These are phyloP conservation scores for Mucor mucedo DNA, from an alignment of 371 early-diverging fungal genomes.

Conservation along the genomic window DNA sequence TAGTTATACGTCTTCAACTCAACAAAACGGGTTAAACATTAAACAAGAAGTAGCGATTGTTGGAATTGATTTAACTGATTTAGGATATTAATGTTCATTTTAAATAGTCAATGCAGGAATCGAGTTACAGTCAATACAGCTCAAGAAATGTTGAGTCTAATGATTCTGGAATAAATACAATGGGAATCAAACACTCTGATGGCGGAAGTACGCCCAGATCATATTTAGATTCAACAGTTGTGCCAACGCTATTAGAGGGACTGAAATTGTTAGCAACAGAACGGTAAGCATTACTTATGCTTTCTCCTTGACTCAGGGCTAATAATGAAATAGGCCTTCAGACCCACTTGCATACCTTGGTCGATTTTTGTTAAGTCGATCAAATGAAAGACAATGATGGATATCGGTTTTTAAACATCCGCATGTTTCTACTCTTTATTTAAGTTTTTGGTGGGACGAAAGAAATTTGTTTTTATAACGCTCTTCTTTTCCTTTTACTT, in stretches of 20 bases:
- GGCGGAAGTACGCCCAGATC: conserved; percentile 51
- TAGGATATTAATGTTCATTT: neutral
- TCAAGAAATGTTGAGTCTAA: neutral
- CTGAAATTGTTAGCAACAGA: conserved; percentile 63
- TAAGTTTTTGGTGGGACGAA: neutral
- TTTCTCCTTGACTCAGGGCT: neutral
- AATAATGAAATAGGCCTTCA: conserved; percentile 34
- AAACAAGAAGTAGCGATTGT: conserved; percentile 16
- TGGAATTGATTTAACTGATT: neutral
- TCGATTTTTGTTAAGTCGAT: conserved; percentile 42
- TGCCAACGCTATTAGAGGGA: conserved; percentile 68
- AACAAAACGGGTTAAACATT: neutral
- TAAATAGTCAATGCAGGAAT: neutral
- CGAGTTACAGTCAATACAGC: conserved; percentile 2
- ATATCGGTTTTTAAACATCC: neutral
- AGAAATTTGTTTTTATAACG: conserved; percentile 1
- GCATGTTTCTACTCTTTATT: neutral
- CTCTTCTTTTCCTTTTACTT: conserved; percentile 2
- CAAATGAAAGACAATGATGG: conserved; percentile 18
- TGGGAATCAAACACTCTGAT: conserved; percentile 4
- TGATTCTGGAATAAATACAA: neutral
- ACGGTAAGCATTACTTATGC: conserved; percentile 43
- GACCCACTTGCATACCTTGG: conserved; percentile 55
- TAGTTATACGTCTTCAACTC: neutral
- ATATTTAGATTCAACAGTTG: conserved; percentile 66